Percentiles rank a stretch among this genome's conserved stretches.
Conservation (phyloP, 257 asterid genomes). For the Nicotiana tabacum region DNA sequence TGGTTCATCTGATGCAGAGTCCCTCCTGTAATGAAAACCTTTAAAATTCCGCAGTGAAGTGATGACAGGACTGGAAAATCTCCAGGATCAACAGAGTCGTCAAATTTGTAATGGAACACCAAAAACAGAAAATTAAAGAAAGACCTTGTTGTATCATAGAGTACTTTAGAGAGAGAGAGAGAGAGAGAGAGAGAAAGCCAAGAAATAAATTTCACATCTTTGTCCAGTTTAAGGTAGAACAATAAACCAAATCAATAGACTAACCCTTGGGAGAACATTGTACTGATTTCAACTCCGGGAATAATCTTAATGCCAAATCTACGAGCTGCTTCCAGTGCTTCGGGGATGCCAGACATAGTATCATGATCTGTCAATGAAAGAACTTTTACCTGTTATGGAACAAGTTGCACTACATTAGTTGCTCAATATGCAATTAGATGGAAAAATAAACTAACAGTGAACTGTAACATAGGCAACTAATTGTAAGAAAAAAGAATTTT, state of each 20-base stretch:
- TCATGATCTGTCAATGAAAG: slow-evolving; percentile 95
- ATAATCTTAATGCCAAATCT: slow-evolving; percentile 85
- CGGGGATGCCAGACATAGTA: slow-evolving; percentile 87
- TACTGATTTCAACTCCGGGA: slow-evolving; percentile 95
- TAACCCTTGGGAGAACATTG: slow-evolving; percentile 81
- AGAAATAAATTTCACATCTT: neutral
- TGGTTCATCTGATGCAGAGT: slow-evolving; percentile 66
- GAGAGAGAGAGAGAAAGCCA: neutral
- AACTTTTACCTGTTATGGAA: slow-evolving; percentile 85
- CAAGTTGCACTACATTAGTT: slow-evolving; percentile 15
- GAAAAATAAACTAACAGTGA: neutral
- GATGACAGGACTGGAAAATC: neutral
- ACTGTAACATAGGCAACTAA: neutral
- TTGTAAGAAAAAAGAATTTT: neutral
- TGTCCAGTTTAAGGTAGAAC: neutral
- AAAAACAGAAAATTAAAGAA: neutral
- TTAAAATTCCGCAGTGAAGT: slow-evolving; percentile 4
- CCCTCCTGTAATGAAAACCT: slow-evolving; percentile 44
- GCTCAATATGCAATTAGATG: neutral
- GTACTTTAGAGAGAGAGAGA: neutral
- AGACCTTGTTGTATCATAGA: neutral
- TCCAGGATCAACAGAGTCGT: neutral
- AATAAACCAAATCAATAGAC: neutral
- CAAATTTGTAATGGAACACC: neutral
- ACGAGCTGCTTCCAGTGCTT: slow-evolving; percentile 88